Base-by-base conservation (phyloP, 805 yeast species). In the Kazachstania psychrophila region DNA sequence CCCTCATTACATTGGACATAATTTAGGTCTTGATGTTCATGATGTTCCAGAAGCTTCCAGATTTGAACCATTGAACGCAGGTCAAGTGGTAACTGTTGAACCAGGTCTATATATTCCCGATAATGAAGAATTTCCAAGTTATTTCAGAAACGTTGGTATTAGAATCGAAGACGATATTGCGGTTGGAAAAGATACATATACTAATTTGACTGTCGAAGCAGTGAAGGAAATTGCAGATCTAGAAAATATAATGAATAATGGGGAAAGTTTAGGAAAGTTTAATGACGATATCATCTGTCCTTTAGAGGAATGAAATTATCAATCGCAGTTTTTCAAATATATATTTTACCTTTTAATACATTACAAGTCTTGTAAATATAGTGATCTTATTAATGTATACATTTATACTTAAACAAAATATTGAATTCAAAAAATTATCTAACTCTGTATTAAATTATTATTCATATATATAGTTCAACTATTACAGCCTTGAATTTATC, bases 1-100 rank as follows among this genome's bases (percentile, higher is more conserved):
- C 54, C 97, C 97, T 0, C 99, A 92, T 58, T 87, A 84, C 55
- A 79, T 92, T 47, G 98, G 98, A 5, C 99, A 92, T 58, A 87
- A 92, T 52, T 65, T 92, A 26, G 99, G 99, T 0, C 63, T 92
- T 24, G 98, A 88, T 51, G 82, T 88, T 18, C 95, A 85, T 60
- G 95, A 85, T 53, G 68, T 76, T 25, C 94, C 94, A 4, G 58
- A 68, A 2, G 69, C 68, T 27, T 71, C 89, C 3, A 68, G 86
- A 44, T 65, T 64, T 38, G 66, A 69, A 16, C 62, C 63, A 23
- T 56, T 92, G 32, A 61, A 60, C 31, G 64, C 66, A 15, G 88
- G 88, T 16, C 94, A 86, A 54, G 96, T 89, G 4, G 68, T 92
- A 33, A 92, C 99, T 2, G 76, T 94, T 17, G 99, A 94, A 57